Base-by-base conservation (phyloP, 495 filamentous ascomycete genomes). In the Pseudomonodictys pantanalensis region DNA sequence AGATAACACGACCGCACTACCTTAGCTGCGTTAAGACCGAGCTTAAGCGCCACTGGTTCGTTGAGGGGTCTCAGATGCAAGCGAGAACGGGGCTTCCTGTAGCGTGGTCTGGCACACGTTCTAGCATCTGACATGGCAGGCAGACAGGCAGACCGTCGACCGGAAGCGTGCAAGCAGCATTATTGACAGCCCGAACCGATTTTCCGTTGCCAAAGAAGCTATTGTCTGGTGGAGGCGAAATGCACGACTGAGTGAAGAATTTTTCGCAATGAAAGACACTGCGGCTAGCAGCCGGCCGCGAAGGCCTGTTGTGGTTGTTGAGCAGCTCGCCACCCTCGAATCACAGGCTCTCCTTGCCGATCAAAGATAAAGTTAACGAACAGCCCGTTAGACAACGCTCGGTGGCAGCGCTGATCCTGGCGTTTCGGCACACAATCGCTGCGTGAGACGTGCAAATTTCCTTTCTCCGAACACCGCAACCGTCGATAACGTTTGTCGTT, bases 41-140 rank as follows among this genome's bases (percentile, higher is more conserved):
- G n/a, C 8, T 42, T 56, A 56, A 47, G 42, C 53, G 53, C 53
- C 53, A 56, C 53, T 47, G 53, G 41, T 47, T 56, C 53, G 18
- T 12, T 7, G 11, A 23, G 2, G 11, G 24, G 30, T 22, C 49
- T n/a, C 17, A 30, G 3, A 11, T 2, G 18, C 18, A 46, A 46
- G 43, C 24, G 43, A 22, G 43, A n/a, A n/a, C n/a, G n/a, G n/a
- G n/a, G n/a, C n/a, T n/a, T n/a, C n/a, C n/a, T n/a, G n/a, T n/a
- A n/a, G n/a, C n/a, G n/a, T n/a, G n/a, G n/a, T n/a, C n/a, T n/a
- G n/a, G n/a, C n/a, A n/a, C n/a, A n/a, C n/a, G n/a, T n/a, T n/a
- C n/a, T n/a, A n/a, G n/a, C n/a, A n/a, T n/a, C n/a, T n/a, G n/a
- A n/a, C n/a, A n/a, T n/a, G n/a, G n/a, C n/a, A n/a, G n/a, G n/a